These are phyloP conservation scores for Ceraceosorus guamensis DNA, from an alignment of 1,284 basidiomycete species.

Conservation along the genomic window DNA sequence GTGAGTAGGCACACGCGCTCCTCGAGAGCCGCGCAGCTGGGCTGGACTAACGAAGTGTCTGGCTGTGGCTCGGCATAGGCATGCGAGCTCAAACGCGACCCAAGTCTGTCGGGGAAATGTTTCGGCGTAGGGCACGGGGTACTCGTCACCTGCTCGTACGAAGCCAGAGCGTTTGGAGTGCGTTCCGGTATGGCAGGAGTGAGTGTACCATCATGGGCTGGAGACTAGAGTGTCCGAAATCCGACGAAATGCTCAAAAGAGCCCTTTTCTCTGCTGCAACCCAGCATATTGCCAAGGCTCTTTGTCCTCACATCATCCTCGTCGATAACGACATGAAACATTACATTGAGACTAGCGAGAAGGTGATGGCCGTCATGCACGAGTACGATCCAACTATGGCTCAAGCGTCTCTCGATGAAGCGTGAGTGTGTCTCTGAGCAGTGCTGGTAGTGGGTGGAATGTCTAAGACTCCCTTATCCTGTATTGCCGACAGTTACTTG, in stretches of 20 bases:
- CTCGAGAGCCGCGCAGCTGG: slow-evolving; percentile 62
- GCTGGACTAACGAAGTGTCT: no score
- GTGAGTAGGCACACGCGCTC: slow-evolving; percentile 52
- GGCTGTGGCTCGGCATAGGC: no score
- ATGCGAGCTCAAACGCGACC: neutral
- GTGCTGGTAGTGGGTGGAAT: no score
- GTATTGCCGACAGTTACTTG: slow-evolving; percentile 58
- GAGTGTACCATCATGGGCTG: no score
- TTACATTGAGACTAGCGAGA: slow-evolving; percentile 41
- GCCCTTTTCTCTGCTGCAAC: no score
- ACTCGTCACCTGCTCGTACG: slow-evolving; percentile 41
- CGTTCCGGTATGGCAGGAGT: slow-evolving; percentile 40
- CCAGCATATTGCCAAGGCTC: slow-evolving; percentile 83
- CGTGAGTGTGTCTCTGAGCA: neutral
- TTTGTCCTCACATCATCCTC: slow-evolving; percentile 83
- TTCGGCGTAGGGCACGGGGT: slow-evolving; percentile 43
- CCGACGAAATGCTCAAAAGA: no score
- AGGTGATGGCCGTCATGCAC: slow-evolving; percentile 55
- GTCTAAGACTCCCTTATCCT: no score
- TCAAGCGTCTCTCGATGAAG: slow-evolving; percentile 74
- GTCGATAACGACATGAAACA: slow-evolving; percentile 52
- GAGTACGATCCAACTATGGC: slow-evolving; percentile 74
- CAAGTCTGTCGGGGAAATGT: slow-evolving; percentile 9
- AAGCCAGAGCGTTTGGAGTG: slow-evolving; percentile 62
- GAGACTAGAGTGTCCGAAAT: no score